These are phyloP conservation scores for Puccinia horiana DNA, from an alignment of 1,284 basidiomycete species.

Conservation along the genomic window DNA sequence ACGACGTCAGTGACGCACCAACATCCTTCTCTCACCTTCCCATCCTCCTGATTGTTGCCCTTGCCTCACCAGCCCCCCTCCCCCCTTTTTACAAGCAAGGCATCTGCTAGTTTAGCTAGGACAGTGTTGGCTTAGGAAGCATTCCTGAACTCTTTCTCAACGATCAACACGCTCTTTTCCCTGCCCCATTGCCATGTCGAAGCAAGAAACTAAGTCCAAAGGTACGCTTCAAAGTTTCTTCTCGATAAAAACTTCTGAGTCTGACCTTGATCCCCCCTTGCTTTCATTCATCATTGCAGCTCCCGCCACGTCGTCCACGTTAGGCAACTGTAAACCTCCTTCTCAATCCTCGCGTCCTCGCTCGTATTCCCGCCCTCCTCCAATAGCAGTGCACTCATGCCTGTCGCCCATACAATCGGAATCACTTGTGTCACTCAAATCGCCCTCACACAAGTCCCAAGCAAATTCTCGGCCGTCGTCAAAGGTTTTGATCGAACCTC, in stretches of 20 bases:
- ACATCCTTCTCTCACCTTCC: background rate
- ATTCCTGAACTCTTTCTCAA: background rate
- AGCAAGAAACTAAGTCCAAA: background rate
- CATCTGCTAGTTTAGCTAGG: background rate
- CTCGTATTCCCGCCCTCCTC: constrained; percentile 30
- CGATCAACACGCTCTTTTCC: constrained; percentile 8
- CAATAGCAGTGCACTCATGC: background rate
- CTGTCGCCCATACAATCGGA: background rate
- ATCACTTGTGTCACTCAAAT: background rate
- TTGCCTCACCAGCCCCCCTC: background rate
- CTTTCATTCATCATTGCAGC: background rate
- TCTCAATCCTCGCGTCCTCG: constrained; percentile 8
- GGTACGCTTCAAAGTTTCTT: background rate
- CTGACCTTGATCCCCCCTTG: background rate
- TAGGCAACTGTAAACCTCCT: background rate
- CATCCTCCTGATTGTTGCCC: background rate
- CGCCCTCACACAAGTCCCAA: background rate
- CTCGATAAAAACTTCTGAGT: background rate
- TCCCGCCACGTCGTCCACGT: background rate
- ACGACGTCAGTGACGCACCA: background rate
- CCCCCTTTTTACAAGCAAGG: background rate
- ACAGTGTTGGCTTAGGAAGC: background rate
- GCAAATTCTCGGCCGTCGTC: background rate
- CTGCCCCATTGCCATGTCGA: constrained; percentile 12
- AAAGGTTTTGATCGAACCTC: constrained; percentile 4